Evolutionary conservation across 1,284 basidiomycete genomes (phyloP).

Genomic region (Ustilago tritici): DNA sequence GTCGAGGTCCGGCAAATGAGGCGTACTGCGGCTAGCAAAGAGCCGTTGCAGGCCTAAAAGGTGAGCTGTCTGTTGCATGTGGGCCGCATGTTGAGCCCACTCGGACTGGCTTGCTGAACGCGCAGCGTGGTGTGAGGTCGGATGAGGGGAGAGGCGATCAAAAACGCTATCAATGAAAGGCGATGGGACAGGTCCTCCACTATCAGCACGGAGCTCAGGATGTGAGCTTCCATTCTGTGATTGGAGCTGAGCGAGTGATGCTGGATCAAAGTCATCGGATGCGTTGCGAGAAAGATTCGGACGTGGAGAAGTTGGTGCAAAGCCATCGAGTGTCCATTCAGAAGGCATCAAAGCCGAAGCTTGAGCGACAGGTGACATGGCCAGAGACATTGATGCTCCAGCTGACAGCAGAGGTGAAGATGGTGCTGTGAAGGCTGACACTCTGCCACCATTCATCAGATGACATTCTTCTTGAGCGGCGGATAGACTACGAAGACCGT

Average conservation of each 20-base stretch:
- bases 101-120: constrained; percentile 91
- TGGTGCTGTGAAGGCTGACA: constrained; percentile 30
- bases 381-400: constrained; percentile 27
- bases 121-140: constrained; percentile 91
- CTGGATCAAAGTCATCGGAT: constrained; percentile 48
- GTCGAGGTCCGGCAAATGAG: constrained; percentile 48
- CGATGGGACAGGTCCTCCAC: constrained; percentile 8
- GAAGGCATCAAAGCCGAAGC: constrained; percentile 26
- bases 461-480: constrained; percentile 16
- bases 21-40: constrained; percentile 46
- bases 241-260: constrained; percentile 32
- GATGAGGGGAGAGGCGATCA: constrained; percentile 94
- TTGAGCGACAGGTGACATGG: constrained; percentile 35
- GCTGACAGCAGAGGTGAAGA: constrained; percentile 23
- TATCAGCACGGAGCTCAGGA: constrained; percentile 29
- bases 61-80: constrained; percentile 47
- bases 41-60: constrained; percentile 45
- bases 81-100: constrained; percentile 47
- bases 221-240: constrained; percentile 34
- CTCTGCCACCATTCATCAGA: neutral
- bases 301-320: constrained; percentile 28
- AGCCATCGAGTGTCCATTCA: constrained; percentile 32
- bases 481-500: constrained; percentile 20
- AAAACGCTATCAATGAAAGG: constrained; percentile 71
- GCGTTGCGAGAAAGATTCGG: constrained; percentile 24